phyloP scores from a whole-genome alignment of 495 filamentous ascomycete genomes.

The Xylaria intraflava region DNA sequence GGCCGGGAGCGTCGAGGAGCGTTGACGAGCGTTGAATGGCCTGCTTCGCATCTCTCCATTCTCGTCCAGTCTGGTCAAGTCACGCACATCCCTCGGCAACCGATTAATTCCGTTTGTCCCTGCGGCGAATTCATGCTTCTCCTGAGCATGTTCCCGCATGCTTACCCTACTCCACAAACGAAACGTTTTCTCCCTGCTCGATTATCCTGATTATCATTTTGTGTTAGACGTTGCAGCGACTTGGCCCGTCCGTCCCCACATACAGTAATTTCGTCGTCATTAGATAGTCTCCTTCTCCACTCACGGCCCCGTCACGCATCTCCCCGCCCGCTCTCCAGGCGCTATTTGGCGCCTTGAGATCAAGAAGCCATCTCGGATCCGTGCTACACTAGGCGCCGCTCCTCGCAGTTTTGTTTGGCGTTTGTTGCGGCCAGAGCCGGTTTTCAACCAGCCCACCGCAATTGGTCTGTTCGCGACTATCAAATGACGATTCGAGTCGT shows the following conservation, averaged over 20 bases:
- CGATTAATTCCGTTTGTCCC: not conserved
- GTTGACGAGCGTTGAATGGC: too few species aligned
- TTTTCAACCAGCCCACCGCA: not conserved
- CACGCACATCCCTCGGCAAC: too few species aligned
- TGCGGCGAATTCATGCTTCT: not conserved
- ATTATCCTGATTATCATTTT: not conserved
- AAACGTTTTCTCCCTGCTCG: not conserved
- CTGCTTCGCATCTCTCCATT: too few species aligned
- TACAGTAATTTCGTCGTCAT: not conserved
- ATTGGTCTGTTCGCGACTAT: conserved; percentile 4
- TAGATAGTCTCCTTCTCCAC: not conserved
- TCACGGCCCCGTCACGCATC: not conserved
- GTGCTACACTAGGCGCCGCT: not conserved
- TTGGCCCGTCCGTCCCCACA: not conserved
- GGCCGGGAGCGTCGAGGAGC: too few species aligned
- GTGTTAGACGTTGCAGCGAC: not conserved
- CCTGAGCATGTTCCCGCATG: not conserved
- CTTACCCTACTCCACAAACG: not conserved
- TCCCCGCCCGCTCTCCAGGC: not conserved
- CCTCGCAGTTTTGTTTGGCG: not conserved
- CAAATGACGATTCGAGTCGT: conserved; percentile 20
- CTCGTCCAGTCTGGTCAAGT: not conserved
- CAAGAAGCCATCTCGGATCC: not conserved
- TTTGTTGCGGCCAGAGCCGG: not conserved
- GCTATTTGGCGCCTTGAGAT: not conserved